Conservation (phyloP, 2,329 filamentous ascomycete species). For the Colletotrichum shisoi region DNA sequence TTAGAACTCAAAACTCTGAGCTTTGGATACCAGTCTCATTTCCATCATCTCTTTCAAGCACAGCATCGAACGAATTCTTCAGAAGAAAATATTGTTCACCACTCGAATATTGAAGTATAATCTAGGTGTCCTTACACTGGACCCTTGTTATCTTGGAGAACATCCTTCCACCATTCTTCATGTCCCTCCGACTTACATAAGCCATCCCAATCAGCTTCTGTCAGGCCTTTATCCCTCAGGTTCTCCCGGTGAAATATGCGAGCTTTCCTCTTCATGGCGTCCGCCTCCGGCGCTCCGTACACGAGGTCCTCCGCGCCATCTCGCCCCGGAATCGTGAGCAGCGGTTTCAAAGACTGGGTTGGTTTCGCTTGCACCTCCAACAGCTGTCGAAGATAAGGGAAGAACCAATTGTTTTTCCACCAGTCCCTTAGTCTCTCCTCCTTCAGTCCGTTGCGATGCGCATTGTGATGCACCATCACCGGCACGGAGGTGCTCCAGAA, state of each 20-base stretch:
- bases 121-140: neutral
- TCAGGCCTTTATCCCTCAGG: slow-evolving; percentile 3
- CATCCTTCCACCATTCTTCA: slow-evolving; percentile 46
- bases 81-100: too few relatives aligned
- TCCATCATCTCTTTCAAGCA: too few relatives aligned
- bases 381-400: slow-evolving; percentile 41
- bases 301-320: slow-evolving; percentile 32
- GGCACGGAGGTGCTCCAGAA: slow-evolving; percentile 42
- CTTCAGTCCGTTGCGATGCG: slow-evolving; percentile 41
- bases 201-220: slow-evolving; percentile 37
- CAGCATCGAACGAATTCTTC: too few relatives aligned
- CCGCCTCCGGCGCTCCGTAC: slow-evolving; percentile 43
- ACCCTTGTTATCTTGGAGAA: slow-evolving; percentile 45
- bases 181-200: slow-evolving; percentile 42
- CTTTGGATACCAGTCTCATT: too few relatives aligned
- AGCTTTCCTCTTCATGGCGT: slow-evolving; percentile 20
- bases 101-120: too few relatives aligned
- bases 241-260: slow-evolving; percentile 29
- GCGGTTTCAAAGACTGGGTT: slow-evolving; percentile 24
- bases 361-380: slow-evolving; percentile 24
- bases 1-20: too few relatives aligned
- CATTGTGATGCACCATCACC: slow-evolving; percentile 43
- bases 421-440: slow-evolving; percentile 38
- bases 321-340: slow-evolving; percentile 40
- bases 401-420: slow-evolving; percentile 44